Evolutionary conservation across 805 yeast genomes (phyloP).

Genomic region (Lipomyces chichibuensis): DNA sequence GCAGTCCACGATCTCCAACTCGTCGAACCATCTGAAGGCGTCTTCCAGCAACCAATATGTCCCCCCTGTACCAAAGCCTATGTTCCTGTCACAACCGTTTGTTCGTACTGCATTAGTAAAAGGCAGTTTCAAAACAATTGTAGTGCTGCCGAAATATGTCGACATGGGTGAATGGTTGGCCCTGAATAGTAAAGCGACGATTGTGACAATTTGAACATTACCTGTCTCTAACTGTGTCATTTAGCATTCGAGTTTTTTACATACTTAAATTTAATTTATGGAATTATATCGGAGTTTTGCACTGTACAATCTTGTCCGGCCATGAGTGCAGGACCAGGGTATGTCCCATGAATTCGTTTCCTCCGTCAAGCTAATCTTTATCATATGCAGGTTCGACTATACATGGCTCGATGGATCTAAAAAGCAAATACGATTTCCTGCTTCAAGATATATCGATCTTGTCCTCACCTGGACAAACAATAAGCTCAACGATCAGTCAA

Average conservation of each 20-base stretch:
- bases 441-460: conserved; percentile 87
- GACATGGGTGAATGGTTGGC: conserved; percentile 97
- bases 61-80: conserved; percentile 47
- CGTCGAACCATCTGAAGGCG: neutral
- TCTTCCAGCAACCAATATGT: conserved; percentile 30
- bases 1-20: conserved; percentile 12
- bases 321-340: conserved; percentile 92
- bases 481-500: conserved; percentile 83
- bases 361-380: neutral
- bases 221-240: neutral
- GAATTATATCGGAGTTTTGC: conserved; percentile 86
- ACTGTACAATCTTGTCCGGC: conserved; percentile 88
- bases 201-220: neutral
- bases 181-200: conserved; percentile 54
- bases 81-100: conserved; percentile 89
- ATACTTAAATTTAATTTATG: conserved; percentile 83
- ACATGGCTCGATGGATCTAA: conserved; percentile 84
- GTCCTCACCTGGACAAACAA: conserved; percentile 88
- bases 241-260: conserved; percentile 83
- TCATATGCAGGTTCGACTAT: conserved; percentile 61
- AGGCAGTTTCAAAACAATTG: conserved; percentile 95
- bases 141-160: conserved; percentile 91
- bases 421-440: conserved; percentile 84
- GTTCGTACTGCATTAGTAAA: conserved; percentile 92
- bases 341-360: neutral